Evolutionary conservation across 139 green algal species (phyloP).

Genomic region (Tetradesmus obliquus): DNA sequence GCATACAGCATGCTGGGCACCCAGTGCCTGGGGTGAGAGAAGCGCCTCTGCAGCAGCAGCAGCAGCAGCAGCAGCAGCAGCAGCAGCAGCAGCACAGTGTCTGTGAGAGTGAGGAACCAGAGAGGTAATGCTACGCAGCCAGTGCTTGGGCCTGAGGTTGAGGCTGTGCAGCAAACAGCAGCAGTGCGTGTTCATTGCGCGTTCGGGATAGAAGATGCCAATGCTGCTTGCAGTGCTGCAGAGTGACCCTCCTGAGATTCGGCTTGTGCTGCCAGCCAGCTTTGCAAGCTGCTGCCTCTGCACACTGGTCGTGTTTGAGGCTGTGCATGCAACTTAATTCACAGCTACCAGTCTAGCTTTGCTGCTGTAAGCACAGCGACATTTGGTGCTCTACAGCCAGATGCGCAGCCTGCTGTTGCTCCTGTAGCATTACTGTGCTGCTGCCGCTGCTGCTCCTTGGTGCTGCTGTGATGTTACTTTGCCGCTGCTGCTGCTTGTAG

Average conservation of each 20-base stretch:
- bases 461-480: neutral
- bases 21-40: constrained; percentile 59
- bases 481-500: neutral
- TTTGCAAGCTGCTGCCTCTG: constrained; percentile 8
- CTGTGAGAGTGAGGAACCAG: neutral
- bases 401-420: neutral
- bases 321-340: too few relatives aligned
- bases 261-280: neutral
- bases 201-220: neutral
- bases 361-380: too few relatives aligned
- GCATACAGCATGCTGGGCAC: constrained; percentile 57
- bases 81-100: neutral
- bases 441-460: neutral
- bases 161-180: neutral
- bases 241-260: neutral
- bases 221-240: neutral
- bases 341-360: too few relatives aligned
- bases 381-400: too few relatives aligned
- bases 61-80: neutral
- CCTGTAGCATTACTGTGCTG: neutral
- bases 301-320: neutral
- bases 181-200: neutral
- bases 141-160: neutral
- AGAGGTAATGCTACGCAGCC: neutral
- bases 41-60: constrained; percentile 32